phyloP scores from a whole-genome alignment of 495 filamentous ascomycete species.

The Cryomyces minteri region DNA sequence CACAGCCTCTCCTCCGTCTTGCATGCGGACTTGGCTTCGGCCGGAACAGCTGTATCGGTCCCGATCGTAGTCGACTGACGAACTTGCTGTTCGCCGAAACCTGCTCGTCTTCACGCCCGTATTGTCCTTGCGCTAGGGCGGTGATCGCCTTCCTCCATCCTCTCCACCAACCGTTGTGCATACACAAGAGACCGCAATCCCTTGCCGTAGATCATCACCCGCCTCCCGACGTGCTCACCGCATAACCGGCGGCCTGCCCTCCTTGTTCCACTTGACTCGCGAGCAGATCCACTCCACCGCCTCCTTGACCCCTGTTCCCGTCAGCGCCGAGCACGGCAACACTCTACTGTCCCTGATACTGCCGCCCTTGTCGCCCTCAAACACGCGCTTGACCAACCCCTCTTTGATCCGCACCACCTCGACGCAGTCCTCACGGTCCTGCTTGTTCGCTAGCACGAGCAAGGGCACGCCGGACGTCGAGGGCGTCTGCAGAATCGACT shows the following conservation, averaged over 20 bases:
- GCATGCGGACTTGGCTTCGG: no score
- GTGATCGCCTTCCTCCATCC: background rate
- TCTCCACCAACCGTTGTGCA: background rate
- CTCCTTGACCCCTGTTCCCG: slow-evolving; percentile 79
- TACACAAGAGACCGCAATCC: background rate
- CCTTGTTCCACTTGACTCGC: slow-evolving; percentile 90
- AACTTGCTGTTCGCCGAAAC: no score
- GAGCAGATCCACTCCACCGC: slow-evolving; percentile 90
- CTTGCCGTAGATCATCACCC: background rate
- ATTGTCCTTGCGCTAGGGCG: background rate
- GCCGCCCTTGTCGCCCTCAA: slow-evolving; percentile 77
- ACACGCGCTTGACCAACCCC: slow-evolving; percentile 78
- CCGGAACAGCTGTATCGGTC: no score
- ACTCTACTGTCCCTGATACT: slow-evolving; percentile 80
- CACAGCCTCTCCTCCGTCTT: no score
- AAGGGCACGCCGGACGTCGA: slow-evolving; percentile 83
- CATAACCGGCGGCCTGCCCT: slow-evolving; percentile 83
- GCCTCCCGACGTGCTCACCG: slow-evolving; percentile 26
- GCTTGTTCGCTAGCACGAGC: slow-evolving; percentile 89
- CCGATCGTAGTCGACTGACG: no score
- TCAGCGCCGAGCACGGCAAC: slow-evolving; percentile 76
- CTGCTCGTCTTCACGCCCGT: no score
- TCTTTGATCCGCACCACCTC: slow-evolving; percentile 97
- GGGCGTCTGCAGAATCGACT: slow-evolving; percentile 65
- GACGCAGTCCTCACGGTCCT: slow-evolving; percentile 91